A percentile compares a stretch with the other conserved stretches of the same genome.
Conservation (phyloP, 1,284 basidiomycete genomes). For the Amylostereum chailletii region DNA sequence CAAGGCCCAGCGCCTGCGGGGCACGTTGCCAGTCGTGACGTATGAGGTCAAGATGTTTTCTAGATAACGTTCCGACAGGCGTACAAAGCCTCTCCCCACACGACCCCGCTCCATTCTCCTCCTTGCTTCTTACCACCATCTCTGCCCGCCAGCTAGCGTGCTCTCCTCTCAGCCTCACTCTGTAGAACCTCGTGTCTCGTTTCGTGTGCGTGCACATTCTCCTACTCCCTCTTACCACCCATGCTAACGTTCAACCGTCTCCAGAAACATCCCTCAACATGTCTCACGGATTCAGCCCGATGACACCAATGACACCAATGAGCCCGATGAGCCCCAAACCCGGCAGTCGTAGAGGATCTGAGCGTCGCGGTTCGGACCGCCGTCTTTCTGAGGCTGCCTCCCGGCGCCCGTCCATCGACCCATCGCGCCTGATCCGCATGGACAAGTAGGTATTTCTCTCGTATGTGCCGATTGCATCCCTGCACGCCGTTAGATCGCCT, state of each 20-base stretch:
- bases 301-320: conserved; percentile 11
- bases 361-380: conserved; percentile 18
- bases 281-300: conserved; percentile 18
- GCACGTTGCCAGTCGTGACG: no score
- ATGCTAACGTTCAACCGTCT: not conserved
- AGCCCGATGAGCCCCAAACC: conserved; percentile 17
- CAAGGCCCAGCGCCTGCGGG: no score
- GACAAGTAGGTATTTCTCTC: conserved; percentile 46
- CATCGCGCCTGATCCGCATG: conserved; percentile 65
- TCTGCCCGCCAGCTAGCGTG: no score
- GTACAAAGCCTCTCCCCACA: no score
- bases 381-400: conserved; percentile 31
- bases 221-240: no score
- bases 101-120: no score
- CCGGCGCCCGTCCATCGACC: conserved; percentile 66
- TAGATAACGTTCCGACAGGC: no score
- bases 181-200: no score
- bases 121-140: no score
- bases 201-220: no score
- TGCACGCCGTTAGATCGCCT: not conserved
- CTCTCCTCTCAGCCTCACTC: no score
- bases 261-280: conserved; percentile 13
- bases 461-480: not conserved
- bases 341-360: conserved; percentile 27
- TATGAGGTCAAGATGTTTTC: no score